Evolutionary conservation across 306 rosid species (phyloP), one percentile per base, ranked within the genome.

Genomic region (Delonix regia): DNA sequence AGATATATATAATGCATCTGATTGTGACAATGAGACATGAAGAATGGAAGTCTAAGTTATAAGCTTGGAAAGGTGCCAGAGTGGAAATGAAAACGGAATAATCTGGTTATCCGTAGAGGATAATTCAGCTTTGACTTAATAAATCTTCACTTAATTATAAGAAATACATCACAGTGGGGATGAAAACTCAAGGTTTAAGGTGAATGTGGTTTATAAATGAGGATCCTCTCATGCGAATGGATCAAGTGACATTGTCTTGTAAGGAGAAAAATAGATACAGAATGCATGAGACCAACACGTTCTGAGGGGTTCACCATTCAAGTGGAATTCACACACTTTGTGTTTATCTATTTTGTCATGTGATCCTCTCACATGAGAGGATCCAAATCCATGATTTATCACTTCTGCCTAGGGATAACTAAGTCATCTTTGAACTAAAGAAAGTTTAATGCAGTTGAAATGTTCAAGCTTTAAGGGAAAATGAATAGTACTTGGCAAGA

Each of bases 401-500:
- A 2, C 38, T 6, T 2, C 6, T 34, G 38, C 6, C 6, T 34
- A 2, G 38, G 38, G n/a, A n/a, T n/a, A n/a, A n/a, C n/a, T n/a
- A n/a, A n/a, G n/a, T n/a, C n/a, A n/a, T n/a, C n/a, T n/a, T n/a
- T n/a, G n/a, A n/a, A n/a, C n/a, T n/a, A 41, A 53, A 68, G 69
- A 11, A 69, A 80, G 15, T 39, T 65, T 49, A 55, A n/a, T n/a
- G n/a, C n/a, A 66, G 18, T 24, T n/a, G 30, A 82, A 80, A 72
- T 73, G 15, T 44, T 24, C 66, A 48, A 81, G 74, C n/a, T 36
- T 61, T 41, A 77, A n/a, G 71, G 85, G 76, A 48, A 59, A 49
- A 57, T 7, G 47, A 34, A n/a, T 30, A 75, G 45, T 95, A 95
- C 99, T 95, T 95, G 99, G 96, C 90, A 75, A 95, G 94, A 83